Evolutionary conservation across 805 yeast species (phyloP).

Genomic region (Yarrowia bubula): DNA sequence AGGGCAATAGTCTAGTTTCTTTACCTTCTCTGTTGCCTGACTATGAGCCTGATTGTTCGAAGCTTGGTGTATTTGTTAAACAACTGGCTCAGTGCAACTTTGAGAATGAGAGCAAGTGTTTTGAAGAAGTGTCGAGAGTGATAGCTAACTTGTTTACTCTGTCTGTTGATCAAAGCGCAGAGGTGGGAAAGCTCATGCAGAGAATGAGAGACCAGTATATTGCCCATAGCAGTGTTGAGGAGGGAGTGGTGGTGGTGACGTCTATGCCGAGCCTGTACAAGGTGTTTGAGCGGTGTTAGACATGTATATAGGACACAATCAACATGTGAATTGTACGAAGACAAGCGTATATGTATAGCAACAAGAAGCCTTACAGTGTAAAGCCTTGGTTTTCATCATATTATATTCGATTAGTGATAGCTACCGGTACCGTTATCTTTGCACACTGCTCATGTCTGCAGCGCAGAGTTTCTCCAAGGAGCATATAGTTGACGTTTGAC

Average conservation of each 20-base stretch:
- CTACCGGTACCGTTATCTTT: no score
- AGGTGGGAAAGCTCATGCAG: neutral
- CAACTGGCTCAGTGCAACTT: conserved; percentile 64
- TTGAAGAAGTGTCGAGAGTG: conserved; percentile 54
- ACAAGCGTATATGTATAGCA: no score
- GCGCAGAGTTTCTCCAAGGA: no score
- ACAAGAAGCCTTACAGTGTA: no score
- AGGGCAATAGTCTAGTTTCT: conserved; percentile 42
- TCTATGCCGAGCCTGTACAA: conserved; percentile 85
- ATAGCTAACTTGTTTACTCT: conserved; percentile 43
- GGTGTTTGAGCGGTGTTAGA: conserved; percentile 83
- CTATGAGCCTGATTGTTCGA: conserved; percentile 59
- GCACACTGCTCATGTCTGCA: no score
- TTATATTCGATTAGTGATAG: no score
- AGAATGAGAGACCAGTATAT: conserved; percentile 9
- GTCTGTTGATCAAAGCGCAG: neutral
- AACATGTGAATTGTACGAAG: no score
- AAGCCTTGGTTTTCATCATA: no score
- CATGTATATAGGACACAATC: no score
- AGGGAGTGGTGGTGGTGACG: conserved; percentile 74
- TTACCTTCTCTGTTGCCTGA: conserved; percentile 70
- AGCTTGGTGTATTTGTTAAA: conserved; percentile 65
- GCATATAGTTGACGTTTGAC: no score
- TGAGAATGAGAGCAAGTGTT: conserved; percentile 65
- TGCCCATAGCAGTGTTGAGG: neutral